Conservation (phyloP, 2,329 filamentous ascomycete species). For the Alternaria triticina region DNA sequence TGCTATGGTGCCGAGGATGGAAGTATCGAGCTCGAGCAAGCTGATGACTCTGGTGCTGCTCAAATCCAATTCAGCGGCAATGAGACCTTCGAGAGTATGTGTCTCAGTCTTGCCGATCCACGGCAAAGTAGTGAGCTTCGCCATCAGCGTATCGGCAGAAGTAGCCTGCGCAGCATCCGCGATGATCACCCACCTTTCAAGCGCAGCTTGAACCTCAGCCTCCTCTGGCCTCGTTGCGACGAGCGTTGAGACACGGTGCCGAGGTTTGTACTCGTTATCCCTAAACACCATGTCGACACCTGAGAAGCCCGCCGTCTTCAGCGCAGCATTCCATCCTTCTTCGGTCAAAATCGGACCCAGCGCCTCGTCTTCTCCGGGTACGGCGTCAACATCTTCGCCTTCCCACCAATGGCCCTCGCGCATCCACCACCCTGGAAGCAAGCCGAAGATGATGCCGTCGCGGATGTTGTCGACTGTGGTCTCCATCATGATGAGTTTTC, state of each 20-base stretch:
- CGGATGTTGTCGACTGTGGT: slow-evolving; percentile 1
- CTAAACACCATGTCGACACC: slow-evolving; percentile 11
- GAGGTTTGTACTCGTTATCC: slow-evolving; percentile 8
- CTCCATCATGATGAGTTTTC: slow-evolving; percentile 18
- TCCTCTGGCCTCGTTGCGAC: slow-evolving; percentile 6
- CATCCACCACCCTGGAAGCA: slow-evolving; percentile 14
- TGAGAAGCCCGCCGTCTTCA: slow-evolving; percentile 10
- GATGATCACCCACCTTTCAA: slow-evolving; percentile 4
- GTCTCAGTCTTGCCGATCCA: slow-evolving; percentile 6
- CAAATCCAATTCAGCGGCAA: slow-evolving; percentile 6
- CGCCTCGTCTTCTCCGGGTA: slow-evolving; percentile 4
- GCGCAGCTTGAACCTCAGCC: slow-evolving; percentile 8
- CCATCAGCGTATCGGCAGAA: slow-evolving; percentile 2
- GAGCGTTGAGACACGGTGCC: slow-evolving; percentile 1
- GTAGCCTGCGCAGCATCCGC: neutral
- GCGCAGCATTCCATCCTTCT: slow-evolving; percentile 28
- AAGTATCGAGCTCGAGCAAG: slow-evolving; percentile 13
- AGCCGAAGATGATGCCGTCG: slow-evolving; percentile 11
- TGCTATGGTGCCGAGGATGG: slow-evolving; percentile 12
- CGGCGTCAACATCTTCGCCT: slow-evolving; percentile 5
- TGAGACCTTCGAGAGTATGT: slow-evolving; percentile 2
- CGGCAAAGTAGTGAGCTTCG: slow-evolving; percentile 1
- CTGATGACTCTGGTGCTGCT: slow-evolving; percentile 6
- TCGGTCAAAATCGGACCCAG: slow-evolving; percentile 7
- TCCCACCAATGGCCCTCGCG: slow-evolving; percentile 14